A percentile compares a stretch with the other conserved stretches of the same genome.
These are phyloP conservation scores for Micromonas commoda DNA, from an alignment of 139 green algal species.

Conservation along the genomic window DNA sequence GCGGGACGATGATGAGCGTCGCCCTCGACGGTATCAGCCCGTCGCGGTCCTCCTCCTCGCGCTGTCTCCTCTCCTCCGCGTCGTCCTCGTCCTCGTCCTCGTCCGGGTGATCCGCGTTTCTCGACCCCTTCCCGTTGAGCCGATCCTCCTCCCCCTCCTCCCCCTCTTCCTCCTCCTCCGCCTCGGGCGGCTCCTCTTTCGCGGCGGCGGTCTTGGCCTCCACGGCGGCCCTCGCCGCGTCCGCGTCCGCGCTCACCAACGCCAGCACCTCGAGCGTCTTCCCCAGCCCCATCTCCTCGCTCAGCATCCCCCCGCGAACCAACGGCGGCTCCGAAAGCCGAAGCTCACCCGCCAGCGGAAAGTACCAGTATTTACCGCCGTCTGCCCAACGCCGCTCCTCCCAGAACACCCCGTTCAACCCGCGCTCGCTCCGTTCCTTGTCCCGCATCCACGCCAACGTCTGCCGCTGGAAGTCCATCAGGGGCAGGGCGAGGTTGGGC, in stretches of 20 bases:
- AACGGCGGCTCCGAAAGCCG: not conserved
- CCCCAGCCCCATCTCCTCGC: conserved; percentile 70
- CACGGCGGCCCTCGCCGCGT: not conserved
- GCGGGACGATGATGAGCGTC: conserved; percentile 83
- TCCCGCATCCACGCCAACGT: not conserved
- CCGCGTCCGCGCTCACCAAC: not conserved
- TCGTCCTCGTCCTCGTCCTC: too few species aligned
- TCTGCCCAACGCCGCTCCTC: conserved; percentile 4
- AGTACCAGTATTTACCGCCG: not conserved
- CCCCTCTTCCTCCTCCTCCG: too few species aligned
- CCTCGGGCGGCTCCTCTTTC: too few species aligned
- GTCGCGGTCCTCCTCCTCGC: not conserved
- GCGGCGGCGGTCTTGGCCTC: not conserved
- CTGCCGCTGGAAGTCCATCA: conserved; percentile 10
- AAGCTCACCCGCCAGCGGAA: not conserved
- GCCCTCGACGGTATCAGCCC: conserved; percentile 36
- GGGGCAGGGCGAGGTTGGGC: not conserved
- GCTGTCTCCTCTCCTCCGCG: too few species aligned
- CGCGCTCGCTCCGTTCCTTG: not conserved
- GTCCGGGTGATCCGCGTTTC: too few species aligned
- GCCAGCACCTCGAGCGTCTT: conserved; percentile 93
- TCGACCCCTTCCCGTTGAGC: too few species aligned
- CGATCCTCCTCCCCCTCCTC: too few species aligned
- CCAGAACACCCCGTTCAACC: conserved; percentile 21
- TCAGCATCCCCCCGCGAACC: conserved; percentile 11